Conservation (phyloP, 2,329 filamentous ascomycete species). For the Atkinsonella texensis region DNA sequence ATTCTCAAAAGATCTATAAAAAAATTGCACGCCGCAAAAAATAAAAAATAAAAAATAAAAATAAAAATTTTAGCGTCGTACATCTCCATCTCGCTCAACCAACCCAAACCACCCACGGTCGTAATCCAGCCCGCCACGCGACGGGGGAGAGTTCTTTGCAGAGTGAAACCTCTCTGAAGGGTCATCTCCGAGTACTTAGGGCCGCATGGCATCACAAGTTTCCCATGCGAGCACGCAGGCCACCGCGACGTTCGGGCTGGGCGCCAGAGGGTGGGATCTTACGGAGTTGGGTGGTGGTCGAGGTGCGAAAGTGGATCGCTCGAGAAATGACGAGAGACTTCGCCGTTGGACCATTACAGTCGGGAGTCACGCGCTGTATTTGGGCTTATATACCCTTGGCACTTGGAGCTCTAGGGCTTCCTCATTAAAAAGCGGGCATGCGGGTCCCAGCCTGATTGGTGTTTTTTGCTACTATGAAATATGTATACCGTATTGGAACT, state of each 20-base stretch:
- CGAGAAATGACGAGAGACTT: conserved; percentile 42
- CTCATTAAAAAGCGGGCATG: not conserved
- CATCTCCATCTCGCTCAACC: conserved; percentile 41
- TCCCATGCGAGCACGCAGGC: conserved; percentile 50
- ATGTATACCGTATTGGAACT: no score
- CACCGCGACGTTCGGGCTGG: conserved; percentile 59
- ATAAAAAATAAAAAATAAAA: conserved; percentile 6
- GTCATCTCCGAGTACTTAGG: conserved; percentile 57
- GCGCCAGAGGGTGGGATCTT: conserved; percentile 44
- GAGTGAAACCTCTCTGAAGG: conserved; percentile 62
- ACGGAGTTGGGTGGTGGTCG: conserved; percentile 41
- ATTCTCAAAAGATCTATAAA: not conserved
- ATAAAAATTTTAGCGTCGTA: conserved; percentile 33
- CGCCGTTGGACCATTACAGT: conserved; percentile 54
- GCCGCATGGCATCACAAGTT: conserved; percentile 51
- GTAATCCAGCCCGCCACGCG: conserved; percentile 59
- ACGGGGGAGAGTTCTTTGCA: conserved; percentile 61
- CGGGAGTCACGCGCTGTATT: conserved; percentile 12
- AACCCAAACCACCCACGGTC: conserved; percentile 49
- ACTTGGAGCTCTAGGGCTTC: not conserved
- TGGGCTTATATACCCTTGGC: conserved; percentile 13
- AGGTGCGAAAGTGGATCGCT: conserved; percentile 7
- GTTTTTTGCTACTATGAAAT: no score
- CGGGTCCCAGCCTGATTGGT: no score
- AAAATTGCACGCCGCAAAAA: no score